These are phyloP conservation scores for Trichoderma cornu-damae DNA, from an alignment of 2,329 filamentous ascomycete genomes.

Conservation along the genomic window DNA sequence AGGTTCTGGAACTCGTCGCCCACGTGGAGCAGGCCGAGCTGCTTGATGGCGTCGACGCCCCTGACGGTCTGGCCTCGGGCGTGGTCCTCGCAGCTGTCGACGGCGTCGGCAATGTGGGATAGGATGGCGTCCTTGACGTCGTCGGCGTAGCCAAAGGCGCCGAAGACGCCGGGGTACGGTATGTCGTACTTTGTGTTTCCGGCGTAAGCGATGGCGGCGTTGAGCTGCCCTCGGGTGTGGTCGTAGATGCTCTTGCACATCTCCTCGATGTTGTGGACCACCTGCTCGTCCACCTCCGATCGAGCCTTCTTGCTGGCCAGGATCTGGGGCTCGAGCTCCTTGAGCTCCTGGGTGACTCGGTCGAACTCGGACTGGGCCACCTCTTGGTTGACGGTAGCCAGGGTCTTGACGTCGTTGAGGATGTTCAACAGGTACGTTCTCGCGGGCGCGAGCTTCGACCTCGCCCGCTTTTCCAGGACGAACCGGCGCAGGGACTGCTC, in stretches of 20 bases:
- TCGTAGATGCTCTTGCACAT: constrained; percentile 83
- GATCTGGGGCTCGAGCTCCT: constrained; percentile 76
- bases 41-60: constrained; percentile 83
- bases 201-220: constrained; percentile 67
- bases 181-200: constrained; percentile 73
- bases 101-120: constrained; percentile 74
- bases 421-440: constrained; percentile 95
- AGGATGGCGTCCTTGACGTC: constrained; percentile 90
- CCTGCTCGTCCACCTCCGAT: constrained; percentile 70
- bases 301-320: constrained; percentile 79
- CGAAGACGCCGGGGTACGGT: constrained; percentile 78
- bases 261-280: constrained; percentile 77
- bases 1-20: constrained; percentile 82
- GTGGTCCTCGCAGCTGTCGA: constrained; percentile 75
- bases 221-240: constrained; percentile 70
- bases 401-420: constrained; percentile 74
- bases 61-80: constrained; percentile 72
- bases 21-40: constrained; percentile 80
- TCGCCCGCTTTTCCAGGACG: constrained; percentile 89
- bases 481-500: constrained; percentile 87
- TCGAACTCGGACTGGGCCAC: constrained; percentile 81
- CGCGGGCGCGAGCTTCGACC: constrained; percentile 91
- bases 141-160: constrained; percentile 86
- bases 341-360: constrained; percentile 72
- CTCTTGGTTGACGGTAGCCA: constrained; percentile 82